Evolutionary conservation across 805 yeast genomes (phyloP), one percentile per base, ranked within the genome.

Genomic region (Helenozyma baotianmanensis): DNA sequence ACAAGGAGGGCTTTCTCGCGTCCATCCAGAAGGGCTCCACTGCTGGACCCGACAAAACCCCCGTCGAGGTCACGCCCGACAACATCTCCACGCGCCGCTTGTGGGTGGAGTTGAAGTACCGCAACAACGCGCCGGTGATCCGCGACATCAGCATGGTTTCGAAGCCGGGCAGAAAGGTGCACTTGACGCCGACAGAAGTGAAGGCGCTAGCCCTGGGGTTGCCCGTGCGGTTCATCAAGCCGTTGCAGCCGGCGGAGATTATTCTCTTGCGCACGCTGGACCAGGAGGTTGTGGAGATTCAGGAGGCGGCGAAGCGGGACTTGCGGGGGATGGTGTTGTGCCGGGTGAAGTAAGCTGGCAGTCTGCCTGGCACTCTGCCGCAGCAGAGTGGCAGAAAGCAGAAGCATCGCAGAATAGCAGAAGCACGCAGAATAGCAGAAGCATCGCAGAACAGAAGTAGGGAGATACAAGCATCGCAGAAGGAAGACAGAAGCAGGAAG

Each of bases 51-150:
- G 97, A 92, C 56, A 54, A 64, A 27, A 65, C 64, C 2, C 82
- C 89, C 1, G 78, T 77, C 4, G 88, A 82, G 26, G 83, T 78
- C 14, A 88, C 97, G 0, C 88, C 82, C 21, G 95, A 85, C 54
- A 89, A 90, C 53, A 76, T 92, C 19, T 61, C 95, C 13, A 74
- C 89, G 1, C 78, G 97, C 52, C 73, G 95, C 47, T 70, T 92
- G 31, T 92, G 98, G 98, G 58, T 92, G 14, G 94, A 89, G 2
- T 67, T 92, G 56, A 92, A 92, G 57, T 92, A 92, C 58, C 76
- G 90, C 53, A 76, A 86, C 43, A 77, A 81, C 51, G 67, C 70
- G 45, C 82, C 96, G 0, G 95, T 92, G 12, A 68, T 92, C 42
- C 71, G 78, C 44, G 72, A 76, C 35, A 75, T 88, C 48, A 70